A percentile compares a stretch with the other conserved stretches of the same genome.
Evolutionary conservation across 1,284 basidiomycete genomes (phyloP).

Genomic region (Golubevia pallescens): DNA sequence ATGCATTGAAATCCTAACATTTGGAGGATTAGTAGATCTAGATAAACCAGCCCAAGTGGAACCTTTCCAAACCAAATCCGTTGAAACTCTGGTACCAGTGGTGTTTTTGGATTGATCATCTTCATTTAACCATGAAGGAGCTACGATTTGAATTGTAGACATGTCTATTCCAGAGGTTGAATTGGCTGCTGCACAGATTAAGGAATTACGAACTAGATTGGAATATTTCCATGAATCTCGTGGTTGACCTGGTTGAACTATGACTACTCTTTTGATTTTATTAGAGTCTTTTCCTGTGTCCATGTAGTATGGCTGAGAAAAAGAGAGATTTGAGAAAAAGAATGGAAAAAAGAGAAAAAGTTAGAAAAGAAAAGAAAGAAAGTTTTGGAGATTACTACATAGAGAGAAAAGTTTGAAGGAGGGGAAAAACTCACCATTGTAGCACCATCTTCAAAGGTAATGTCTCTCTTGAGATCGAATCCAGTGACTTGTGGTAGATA

Average conservation of each 20-base stretch:
- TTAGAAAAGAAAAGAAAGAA: too few species aligned
- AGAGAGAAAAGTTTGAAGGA: too few species aligned
- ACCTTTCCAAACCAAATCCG: constrained; percentile 31
- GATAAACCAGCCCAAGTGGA: constrained; percentile 26
- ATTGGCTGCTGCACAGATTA: constrained; percentile 37
- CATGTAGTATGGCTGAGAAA: too few species aligned
- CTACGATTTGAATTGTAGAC: constrained; percentile 40
- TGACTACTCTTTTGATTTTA: constrained; percentile 37
- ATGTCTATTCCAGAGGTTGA: constrained; percentile 27
- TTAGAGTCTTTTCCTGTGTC: constrained; percentile 2
- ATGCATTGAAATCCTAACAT: not conserved
- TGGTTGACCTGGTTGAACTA: constrained; percentile 39
- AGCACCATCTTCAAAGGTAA: constrained; percentile 19
- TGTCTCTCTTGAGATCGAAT: constrained; percentile 45
- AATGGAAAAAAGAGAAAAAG: too few species aligned
- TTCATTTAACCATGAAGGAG: constrained; percentile 35
- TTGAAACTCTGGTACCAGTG: constrained; percentile 33
- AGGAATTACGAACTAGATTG: constrained; percentile 43
- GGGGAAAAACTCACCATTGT: not conserved
- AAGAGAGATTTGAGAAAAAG: too few species aligned
- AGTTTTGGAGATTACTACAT: too few species aligned
- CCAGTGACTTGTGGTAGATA: constrained; percentile 47
- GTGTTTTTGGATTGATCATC: constrained; percentile 12
- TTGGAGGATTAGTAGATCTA: not conserved
- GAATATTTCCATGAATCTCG: constrained; percentile 54